A percentile compares a stretch with the other conserved stretches of the same genome.
phyloP scores from a whole-genome alignment of 1,284 basidiomycete species.

The Marasmius fiardii region DNA sequence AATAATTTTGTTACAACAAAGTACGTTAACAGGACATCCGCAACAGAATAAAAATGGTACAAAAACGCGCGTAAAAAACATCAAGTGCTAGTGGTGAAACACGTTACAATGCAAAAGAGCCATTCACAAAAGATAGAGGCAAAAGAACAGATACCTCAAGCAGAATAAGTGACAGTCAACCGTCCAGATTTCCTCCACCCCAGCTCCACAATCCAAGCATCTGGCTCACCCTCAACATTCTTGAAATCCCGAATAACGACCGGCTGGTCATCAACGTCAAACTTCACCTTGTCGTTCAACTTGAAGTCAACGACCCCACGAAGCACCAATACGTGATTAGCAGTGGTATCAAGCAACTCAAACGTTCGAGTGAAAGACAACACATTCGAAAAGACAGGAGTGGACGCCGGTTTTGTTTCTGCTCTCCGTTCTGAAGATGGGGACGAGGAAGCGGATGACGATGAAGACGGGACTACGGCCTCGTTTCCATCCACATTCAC shows the following conservation, averaged over 20 bases:
- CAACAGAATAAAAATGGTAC: too few species aligned
- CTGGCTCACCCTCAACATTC: slow-evolving; percentile 2
- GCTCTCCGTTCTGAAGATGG: neutral
- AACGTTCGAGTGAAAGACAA: neutral
- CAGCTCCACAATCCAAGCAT: slow-evolving; percentile 20
- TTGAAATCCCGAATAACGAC: slow-evolving; percentile 13
- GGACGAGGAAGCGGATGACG: too few species aligned
- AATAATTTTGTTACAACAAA: too few species aligned
- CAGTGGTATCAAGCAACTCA: neutral
- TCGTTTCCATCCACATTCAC: neutral
- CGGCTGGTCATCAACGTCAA: slow-evolving; percentile 20
- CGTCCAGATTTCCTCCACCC: slow-evolving; percentile 15
- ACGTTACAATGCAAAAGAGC: slow-evolving; percentile 2
- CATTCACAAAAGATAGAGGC: too few species aligned
- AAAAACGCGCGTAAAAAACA: too few species aligned
- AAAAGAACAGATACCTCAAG: neutral
- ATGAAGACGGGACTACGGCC: neutral
- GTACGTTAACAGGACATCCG: too few species aligned
- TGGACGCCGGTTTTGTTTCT: neutral
- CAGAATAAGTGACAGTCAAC: neutral
- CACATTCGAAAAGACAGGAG: neutral
- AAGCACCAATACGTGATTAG: neutral
- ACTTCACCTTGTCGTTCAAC: slow-evolving; percentile 7
- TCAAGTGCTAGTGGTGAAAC: neutral
- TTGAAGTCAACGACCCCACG: neutral